Percentiles rank a stretch among this genome's conserved stretches.
phyloP scores from a whole-genome alignment of 176 grass and related monocot genomes.

The Musa acuminata region DNA sequence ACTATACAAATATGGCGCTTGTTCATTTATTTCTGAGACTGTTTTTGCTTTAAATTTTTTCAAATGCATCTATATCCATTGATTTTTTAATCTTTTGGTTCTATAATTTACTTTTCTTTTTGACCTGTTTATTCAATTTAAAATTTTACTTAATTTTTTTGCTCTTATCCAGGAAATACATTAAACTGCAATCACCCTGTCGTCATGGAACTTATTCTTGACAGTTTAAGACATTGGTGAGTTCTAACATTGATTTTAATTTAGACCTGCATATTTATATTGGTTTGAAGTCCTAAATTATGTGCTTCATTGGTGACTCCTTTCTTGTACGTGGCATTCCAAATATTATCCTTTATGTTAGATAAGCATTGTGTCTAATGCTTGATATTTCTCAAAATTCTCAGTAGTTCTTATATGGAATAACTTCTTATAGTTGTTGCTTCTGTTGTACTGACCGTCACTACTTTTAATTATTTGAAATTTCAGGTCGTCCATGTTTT shows the following conservation, averaged over 20 bases:
- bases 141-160: not conserved
- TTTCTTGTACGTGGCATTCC: no score
- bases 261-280: not conserved
- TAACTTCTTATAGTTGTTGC: not conserved
- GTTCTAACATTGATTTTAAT: constrained; percentile 11
- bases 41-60: not conserved
- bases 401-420: not conserved
- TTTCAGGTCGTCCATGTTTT: not conserved
- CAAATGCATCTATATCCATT: not conserved
- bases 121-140: not conserved
- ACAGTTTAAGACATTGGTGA: constrained; percentile 98
- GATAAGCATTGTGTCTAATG: no score
- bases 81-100: not conserved
- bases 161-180: constrained; percentile 70
- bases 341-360: no score
- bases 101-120: no score
- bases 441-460: not conserved
- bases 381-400: no score
- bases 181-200: constrained; percentile 98
- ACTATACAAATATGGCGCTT: no score
- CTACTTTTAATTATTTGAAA: not conserved
- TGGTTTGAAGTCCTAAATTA: no score
- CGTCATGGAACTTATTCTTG: constrained; percentile 87
- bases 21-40: no score
- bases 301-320: no score